These are phyloP conservation scores for Exophiala mesophila DNA, from an alignment of 2,329 filamentous ascomycete genomes.

Conservation along the genomic window DNA sequence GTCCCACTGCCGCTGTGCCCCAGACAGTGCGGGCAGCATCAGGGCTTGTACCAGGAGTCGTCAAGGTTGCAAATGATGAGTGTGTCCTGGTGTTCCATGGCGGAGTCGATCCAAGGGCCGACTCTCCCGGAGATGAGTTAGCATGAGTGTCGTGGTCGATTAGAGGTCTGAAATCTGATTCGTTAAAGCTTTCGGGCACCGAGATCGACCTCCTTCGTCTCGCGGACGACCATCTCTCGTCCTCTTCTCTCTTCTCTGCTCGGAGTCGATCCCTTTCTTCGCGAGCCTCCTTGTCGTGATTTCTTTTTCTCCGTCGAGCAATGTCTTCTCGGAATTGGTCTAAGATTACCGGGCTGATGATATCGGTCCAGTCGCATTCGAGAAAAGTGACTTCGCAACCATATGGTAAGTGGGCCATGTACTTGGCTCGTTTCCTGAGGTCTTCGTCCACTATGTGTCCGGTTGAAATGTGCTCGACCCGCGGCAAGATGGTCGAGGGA, in stretches of 20 bases:
- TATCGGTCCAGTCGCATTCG: conserved; percentile 93
- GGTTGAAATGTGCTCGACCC: conserved; percentile 82
- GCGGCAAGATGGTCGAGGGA: conserved; percentile 77
- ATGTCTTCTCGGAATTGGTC: conserved; percentile 71
- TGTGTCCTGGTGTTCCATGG: conserved; percentile 36
- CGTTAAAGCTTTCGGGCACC: conserved; percentile 46
- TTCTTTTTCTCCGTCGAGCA: conserved; percentile 67
- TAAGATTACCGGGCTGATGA: conserved; percentile 70
- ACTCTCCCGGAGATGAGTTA: conserved; percentile 27
- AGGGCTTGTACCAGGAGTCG: conserved; percentile 76
- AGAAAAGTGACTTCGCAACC: conserved; percentile 89
- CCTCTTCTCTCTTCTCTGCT: conserved; percentile 73
- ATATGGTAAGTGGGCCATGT: conserved; percentile 77
- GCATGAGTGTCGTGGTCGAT: conserved; percentile 32
- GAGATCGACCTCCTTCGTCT: conserved; percentile 57
- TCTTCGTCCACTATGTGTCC: conserved; percentile 84
- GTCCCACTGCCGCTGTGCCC: conserved; percentile 71
- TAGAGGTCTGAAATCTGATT: conserved; percentile 63
- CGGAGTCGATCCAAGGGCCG: conserved; percentile 38
- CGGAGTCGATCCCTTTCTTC: conserved; percentile 82
- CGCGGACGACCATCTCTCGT: conserved; percentile 62
- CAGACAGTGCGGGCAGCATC: conserved; percentile 75
- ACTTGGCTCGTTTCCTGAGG: conserved; percentile 76
- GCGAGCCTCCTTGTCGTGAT: conserved; percentile 74
- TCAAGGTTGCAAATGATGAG: conserved; percentile 51